A percentile compares a stretch with the other conserved stretches of the same genome.
Evolutionary conservation across 2,329 filamentous ascomycete genomes (phyloP).

Genomic region (Xylaria sp.): DNA sequence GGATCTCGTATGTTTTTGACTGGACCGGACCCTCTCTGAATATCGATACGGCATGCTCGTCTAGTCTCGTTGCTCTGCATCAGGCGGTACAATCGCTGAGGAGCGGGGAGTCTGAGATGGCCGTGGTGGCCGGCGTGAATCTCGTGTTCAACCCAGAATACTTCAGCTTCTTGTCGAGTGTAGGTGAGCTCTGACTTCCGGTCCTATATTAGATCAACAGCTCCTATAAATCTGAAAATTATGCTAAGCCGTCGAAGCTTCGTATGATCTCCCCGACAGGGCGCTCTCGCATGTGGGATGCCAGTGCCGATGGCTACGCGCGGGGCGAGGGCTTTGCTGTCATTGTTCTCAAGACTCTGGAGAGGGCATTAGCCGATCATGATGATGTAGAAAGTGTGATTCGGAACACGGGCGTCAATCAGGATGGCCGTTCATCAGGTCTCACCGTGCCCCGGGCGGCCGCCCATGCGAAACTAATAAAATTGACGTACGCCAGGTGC

Average conservation of each 20-base stretch:
- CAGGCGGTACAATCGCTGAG: conserved; percentile 16
- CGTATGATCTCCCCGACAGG: conserved; percentile 23
- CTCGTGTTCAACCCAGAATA: background rate
- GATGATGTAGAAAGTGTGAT: conserved; percentile 39
- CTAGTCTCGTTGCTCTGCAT: background rate
- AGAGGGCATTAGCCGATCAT: conserved; percentile 43
- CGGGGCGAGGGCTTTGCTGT: conserved; percentile 26
- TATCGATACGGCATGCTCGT: conserved; percentile 29
- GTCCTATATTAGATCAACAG: too few relatives aligned
- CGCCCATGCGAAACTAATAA: too few relatives aligned
- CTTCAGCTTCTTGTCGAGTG: too few relatives aligned
- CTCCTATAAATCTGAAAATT: too few relatives aligned
- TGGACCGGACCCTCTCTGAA: conserved; percentile 21
- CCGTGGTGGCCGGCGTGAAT: conserved; percentile 15
- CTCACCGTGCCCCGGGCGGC: conserved; percentile 14
- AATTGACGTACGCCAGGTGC: conserved; percentile 30
- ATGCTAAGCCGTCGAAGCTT: background rate
- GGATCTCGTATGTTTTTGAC: conserved; percentile 24
- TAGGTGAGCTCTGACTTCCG: too few relatives aligned
- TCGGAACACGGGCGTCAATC: conserved; percentile 28
- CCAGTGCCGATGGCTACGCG: conserved; percentile 20
- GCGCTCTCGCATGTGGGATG: conserved; percentile 27
- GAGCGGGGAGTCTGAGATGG: background rate
- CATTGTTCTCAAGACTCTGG: conserved; percentile 47
- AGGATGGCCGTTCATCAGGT: conserved; percentile 39